Evolutionary conservation across 495 filamentous ascomycete genomes (phyloP), one percentile per base, ranked within the genome.

Genomic region (Hypomontagnella submonticulosa): DNA sequence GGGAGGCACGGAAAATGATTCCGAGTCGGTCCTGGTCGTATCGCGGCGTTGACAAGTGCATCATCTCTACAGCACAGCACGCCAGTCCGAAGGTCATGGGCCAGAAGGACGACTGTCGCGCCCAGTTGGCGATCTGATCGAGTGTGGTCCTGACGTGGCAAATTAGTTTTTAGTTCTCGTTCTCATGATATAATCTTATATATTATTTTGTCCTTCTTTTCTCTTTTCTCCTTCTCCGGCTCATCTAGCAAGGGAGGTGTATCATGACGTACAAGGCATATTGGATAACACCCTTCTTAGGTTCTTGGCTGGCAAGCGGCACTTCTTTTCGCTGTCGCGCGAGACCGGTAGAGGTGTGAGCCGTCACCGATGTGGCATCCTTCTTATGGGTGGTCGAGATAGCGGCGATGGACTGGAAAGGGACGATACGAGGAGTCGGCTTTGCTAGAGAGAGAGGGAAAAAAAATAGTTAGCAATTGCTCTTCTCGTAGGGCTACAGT

Each of bases 61-160:
- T 97, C 93, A 97, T 97, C 77, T 97, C 93, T 63, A 97, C 82
- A 77, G 93, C 93, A 79, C 93, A 97, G 85, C 93, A 97, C 54
- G 93, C 93, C 46, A 97, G 90, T 46, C 93, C 93, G 81, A 97
- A 97, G 18, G 93, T 97, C 92, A 97, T 96, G 72, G 93, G 93
- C 93, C 93, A 97, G 53, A 97, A 81, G 13, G 93, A 97, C 57
- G 87, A 87, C 77, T 97, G 93, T 37, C 93, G 92, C 32, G 90
- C 92, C 93, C 93, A 97, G 80, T 97, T 97, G 74, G 92, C 81
- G 73, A 97, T 85, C 77, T 91, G 88, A 77, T 97, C 93, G 69
- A 97, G 86, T 9, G 93, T 93, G 12, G 93, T 97, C 61, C 92
- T 96, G 70, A 13, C 40, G 16, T 54, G 19, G 60, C 42, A 52